Evolutionary conservation across 805 yeast genomes (phyloP), one percentile per base, ranked within the genome.

Genomic region (Saccharomycopsis selenospora): DNA sequence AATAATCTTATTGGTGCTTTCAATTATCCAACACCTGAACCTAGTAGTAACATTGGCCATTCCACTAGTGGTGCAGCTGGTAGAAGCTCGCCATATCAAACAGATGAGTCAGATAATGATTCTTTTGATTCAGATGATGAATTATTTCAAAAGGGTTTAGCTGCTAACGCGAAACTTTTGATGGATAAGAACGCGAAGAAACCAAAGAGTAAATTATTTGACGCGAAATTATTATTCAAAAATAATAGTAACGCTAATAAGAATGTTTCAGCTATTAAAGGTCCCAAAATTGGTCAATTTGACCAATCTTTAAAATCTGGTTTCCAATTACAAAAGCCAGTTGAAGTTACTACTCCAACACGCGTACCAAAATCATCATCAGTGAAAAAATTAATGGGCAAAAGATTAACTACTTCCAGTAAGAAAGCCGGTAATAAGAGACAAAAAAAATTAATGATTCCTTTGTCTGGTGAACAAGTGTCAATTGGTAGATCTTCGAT

Each of bases 401-500:
- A 17, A 43, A 18, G 24, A 33, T 6, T 20, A 5, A 33, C 17
- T 14, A 33, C 38, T 6, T 5, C 20, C 17, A 4, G 18, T 20
- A 33, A 33, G 10, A 10, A 7, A 10, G 18, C 48, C 18, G 18
- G 29, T 17, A 45, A 47, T 49, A 56, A 59, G 5, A 46, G 57
- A 3, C 57, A 60, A 7, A 58, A 56, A 27, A 49, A 51, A 22
- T 59, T 71, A 23, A 71, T 68, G 18, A 61, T 78, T 14, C 62
- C 71, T 7, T 44, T 57, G 1, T 57, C 58, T 26, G 68, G 68
- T 24, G 49, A 60, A 5, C 58, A 57, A 10, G 56, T 72, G 40
- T 60, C 65, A 10, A 59, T 78, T 48, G 84, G 84, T 4, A 66
- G 84, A 55, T 75, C 80, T 3, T 70, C 79, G 51, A 53, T 70